Base-by-base conservation (phyloP, 345 rosid species). In the Eucalyptus grandis region DNA sequence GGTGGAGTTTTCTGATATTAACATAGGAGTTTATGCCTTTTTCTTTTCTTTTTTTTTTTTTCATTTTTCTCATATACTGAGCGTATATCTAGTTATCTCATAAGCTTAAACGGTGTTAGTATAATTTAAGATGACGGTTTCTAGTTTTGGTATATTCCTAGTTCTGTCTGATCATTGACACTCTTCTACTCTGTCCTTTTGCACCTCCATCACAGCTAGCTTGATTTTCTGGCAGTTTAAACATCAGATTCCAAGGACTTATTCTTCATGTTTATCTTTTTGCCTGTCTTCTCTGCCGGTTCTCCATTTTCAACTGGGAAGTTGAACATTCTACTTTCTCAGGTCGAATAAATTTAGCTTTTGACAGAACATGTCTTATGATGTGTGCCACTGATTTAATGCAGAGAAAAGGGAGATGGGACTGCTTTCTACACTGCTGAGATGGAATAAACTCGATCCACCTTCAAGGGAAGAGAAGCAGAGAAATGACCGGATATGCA, bases 401-500 rank as follows among this genome's bases (percentile, higher is more conserved):
- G 49, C 56, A 87, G 91, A 47, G 27, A 87, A 88, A 43, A 87
- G 65, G 60, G 91, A 58, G 81, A 90, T 90, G 91, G 91, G 91
- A 37, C 51, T 87, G 62, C 91, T 90, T 58, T 90, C 91, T 26
- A 46, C 91, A 47, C 85, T 90, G 82, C 54, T 90, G 72, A 60
- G 65, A 82, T 90, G 91, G 91, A 82, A 90, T 62, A 87, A 90
- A 37, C 14, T 87, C 3, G 91, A 90, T 81, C 89, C 69, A 31
- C 89, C 91, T 54, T 90, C 91, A 56, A 46, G 82, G 67, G 89
- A 90, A 81, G 91, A 90, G 82, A 81, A 87, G 91, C 67, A 60
- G 85, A 87, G 91, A 83, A 90, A 87, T 83, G 91, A 90, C 60
- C 83, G 91, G 62, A 88, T 82, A n/a, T 87, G 89, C 89, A 90